Base-by-base conservation (phyloP, 2,329 filamentous ascomycete species). In the Coleophoma eucalyptorum region DNA sequence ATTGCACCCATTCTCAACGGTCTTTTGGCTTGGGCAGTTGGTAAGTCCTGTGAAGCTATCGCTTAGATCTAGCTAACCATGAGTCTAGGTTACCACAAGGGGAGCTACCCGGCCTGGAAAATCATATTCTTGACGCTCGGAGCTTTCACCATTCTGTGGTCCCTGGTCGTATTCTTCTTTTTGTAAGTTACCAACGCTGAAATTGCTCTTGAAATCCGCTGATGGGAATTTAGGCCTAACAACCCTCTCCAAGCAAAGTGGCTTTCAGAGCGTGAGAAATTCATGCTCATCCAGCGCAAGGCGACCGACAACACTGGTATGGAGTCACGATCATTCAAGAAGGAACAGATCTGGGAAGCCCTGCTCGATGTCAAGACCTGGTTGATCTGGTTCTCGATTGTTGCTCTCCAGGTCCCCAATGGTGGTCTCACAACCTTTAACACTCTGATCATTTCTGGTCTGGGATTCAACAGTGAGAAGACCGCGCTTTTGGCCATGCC, bases 361-460 rank as follows among this genome's bases (percentile, higher is more conserved):
- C 58, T 81, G 0, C 45, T 63, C 7, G 68, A 71, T 48, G 57
- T 60, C 2, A 70, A 71, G 53, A 68, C 65, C 1, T 71, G 67
- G 67, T 47, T 67, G 21, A 42, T 42, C 40, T 42, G 40, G 40
- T 42, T 42, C 40, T 42, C 40, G 21, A 42, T 42, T 74, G 0
- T 53, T 72, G n/a, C 71, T 79, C 54, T 80, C 79, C 53, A 67
- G 16, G 40, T 75, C 2, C 72, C 72, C 0, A 82, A 82, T 45
- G 79, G 79, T 4, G 79, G 79, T 15, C 77, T 81, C 47, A 73
- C 70, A 1, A 81, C 78, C 49, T 83, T 81, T 31, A 58, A 50
- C 45, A 61, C 56, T 21, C 50, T 62, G 4, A 49, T 63, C 16
- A 55, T 43, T 12, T 20, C 13, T 13, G 65, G 65, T 13, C 72